Evolutionary conservation across 768 basidiomycete genomes (phyloP).

Genomic region (Boletellus sp.): DNA sequence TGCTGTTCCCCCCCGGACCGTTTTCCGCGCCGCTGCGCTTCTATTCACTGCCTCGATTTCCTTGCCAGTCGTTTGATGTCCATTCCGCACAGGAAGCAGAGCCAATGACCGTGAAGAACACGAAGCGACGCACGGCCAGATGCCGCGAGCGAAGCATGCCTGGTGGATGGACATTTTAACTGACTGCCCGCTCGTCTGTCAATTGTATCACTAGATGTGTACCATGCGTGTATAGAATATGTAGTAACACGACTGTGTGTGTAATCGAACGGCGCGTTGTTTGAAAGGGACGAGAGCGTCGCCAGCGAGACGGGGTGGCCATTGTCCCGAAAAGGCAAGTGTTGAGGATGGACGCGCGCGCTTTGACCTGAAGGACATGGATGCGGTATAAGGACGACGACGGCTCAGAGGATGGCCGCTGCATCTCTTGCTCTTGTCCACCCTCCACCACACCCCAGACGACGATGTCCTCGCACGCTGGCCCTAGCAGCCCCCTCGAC

Average conservation of each 20-base stretch:
- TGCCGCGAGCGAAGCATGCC: constrained; percentile 38
- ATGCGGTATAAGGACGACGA: constrained; percentile 20
- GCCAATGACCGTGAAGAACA: constrained; percentile 9
- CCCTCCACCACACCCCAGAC: background rate
- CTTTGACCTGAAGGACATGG: constrained; percentile 27
- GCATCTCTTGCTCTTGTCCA: constrained; percentile 2
- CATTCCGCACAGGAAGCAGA: constrained; percentile 16
- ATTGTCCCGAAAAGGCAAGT: constrained; percentile 35
- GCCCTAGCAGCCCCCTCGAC: constrained; percentile 23
- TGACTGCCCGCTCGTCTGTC: background rate
- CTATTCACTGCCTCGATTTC: constrained; percentile 26
- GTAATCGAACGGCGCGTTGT: constrained; percentile 1
- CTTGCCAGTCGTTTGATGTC: constrained; percentile 16
- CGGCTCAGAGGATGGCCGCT: constrained; percentile 11
- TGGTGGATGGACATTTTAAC: constrained; percentile 37
- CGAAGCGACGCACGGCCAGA: constrained; percentile 15
- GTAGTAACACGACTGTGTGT: constrained; percentile 8
- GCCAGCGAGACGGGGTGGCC: constrained; percentile 9
- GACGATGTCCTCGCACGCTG: constrained; percentile 15
- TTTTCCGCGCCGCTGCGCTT: constrained; percentile 17
- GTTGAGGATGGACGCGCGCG: constrained; percentile 27
- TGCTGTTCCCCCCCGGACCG: constrained; percentile 12
- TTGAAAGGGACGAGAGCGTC: constrained; percentile 20
- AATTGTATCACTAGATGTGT: constrained; percentile 15
- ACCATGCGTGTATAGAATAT: constrained; percentile 13